Evolutionary conservation across 331 rosid genomes (phyloP), one percentile per base, ranked within the genome.

Genomic region (Cydonia oblonga): DNA sequence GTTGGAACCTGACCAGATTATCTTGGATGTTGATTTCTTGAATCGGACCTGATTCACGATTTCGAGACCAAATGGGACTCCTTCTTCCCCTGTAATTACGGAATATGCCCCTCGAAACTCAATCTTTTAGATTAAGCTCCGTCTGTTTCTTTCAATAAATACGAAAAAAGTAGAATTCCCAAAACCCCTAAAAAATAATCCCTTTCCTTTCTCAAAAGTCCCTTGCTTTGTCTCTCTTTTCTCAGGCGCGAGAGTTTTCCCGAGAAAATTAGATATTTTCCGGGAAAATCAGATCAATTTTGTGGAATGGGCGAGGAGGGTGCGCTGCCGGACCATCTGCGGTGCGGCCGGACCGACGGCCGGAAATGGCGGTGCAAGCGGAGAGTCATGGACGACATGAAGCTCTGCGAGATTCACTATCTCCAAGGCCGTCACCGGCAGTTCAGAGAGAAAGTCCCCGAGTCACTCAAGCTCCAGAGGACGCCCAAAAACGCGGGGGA

Each of bases 351-450:
- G 46, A 89, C 92, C 6, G 99, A 95, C 84, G 99, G 99, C 9
- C 84, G 89, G 78, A 81, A 86, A 91, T 95, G 99, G 99, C 89
- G 97, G 79, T 95, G 99, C 87, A 83, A 83, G 66, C 82, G 97
- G 75, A 80, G 84, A 65, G 99, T 85, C 54, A 88, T 75, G 96
- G 89, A 82, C 25, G 76, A 88, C 75, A 70, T 91, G 81, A 95
- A 91, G 85, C 90, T 95, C 13, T 95, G 99, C 85, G 96, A 95
- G 82, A 80, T 86, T 86, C 99, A 95, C 83, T 86, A 88, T 61
- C 88, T 85, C 19, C 99, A 95, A 75, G 96, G 96, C 13, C 93
- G 85, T 14, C 96, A 83, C 77, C 89, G 97, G 0, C 99, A 95
- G 86, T 69, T 68, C 81, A 88, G 82, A 74, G 92, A 88, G 82